Conservation (phyloP, 805 yeast genomes). For the Starmerella khaoyaiensis region DNA sequence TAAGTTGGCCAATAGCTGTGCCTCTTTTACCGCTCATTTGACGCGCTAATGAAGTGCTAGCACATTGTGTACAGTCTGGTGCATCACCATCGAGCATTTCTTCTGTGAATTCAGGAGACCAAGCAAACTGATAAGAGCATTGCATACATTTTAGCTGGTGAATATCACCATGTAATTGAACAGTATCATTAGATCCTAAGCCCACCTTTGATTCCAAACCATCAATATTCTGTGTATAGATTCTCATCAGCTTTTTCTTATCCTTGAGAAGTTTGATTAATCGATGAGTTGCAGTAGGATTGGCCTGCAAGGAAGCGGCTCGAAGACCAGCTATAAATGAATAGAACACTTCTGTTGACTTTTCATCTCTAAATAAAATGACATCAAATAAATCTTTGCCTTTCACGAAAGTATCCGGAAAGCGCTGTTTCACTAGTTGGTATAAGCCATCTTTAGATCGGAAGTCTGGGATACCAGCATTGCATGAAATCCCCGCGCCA, state of each 20-base stretch:
- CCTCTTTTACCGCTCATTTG: slow-evolving; percentile 57
- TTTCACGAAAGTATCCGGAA: slow-evolving; percentile 49
- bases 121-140: slow-evolving; percentile 45
- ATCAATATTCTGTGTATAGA: slow-evolving; percentile 93
- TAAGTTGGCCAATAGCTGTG: slow-evolving; percentile 60
- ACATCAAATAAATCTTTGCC: slow-evolving; percentile 90
- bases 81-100: slow-evolving; percentile 47
- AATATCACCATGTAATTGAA: slow-evolving; percentile 84
- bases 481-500: slow-evolving; percentile 95
- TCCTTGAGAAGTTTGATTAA: slow-evolving; percentile 52
- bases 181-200: slow-evolving; percentile 37
- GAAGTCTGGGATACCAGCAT: slow-evolving; percentile 95
- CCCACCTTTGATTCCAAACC: slow-evolving; percentile 62
- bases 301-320: slow-evolving; percentile 46
- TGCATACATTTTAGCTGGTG: slow-evolving; percentile 62
- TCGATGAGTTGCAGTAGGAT: slow-evolving; percentile 73
- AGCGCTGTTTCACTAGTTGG: slow-evolving; percentile 50
- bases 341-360: slow-evolving; percentile 62
- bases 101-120: slow-evolving; percentile 44
- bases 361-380: slow-evolving; percentile 57
- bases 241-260: slow-evolving; percentile 56
- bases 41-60: slow-evolving; percentile 42
- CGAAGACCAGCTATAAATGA: slow-evolving; percentile 78
- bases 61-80: slow-evolving; percentile 68
- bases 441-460: slow-evolving; percentile 76